phyloP scores from a whole-genome alignment of 495 filamentous ascomycete species.

The Tetracladium setigerum region DNA sequence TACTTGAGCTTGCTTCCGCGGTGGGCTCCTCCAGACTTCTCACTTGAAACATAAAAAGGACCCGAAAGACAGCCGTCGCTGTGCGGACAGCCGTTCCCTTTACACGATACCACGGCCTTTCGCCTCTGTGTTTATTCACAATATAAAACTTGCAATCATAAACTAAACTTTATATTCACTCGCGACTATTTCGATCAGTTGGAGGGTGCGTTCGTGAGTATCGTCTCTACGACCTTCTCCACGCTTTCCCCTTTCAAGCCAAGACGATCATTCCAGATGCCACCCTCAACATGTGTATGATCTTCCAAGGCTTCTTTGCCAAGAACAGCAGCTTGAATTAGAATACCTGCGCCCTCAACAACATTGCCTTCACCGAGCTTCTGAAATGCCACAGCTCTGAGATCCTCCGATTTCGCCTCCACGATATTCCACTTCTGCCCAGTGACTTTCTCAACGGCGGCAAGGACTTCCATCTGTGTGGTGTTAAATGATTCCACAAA shows the following conservation, averaged over 20 bases:
- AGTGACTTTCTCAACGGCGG: conserved; percentile 38
- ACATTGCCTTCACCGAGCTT: conserved; percentile 2
- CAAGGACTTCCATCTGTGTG: conserved; percentile 47
- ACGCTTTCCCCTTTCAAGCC: conserved; percentile 7
- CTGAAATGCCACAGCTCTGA: conserved; percentile 2
- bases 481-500: conserved; percentile 41
- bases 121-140: no score
- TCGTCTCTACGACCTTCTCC: conserved; percentile 1
- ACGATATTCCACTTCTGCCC: conserved; percentile 34
- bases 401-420: conserved; percentile 4
- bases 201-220: no score
- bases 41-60: no score
- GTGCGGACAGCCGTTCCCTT: no score
- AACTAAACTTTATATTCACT: no score
- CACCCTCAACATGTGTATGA: conserved; percentile 10
- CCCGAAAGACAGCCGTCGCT: no score
- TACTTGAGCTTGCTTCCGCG: no score
- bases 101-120: no score
- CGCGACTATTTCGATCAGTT: no score
- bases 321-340: conserved; percentile 9
- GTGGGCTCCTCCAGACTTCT: no score
- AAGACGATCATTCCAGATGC: conserved; percentile 13
- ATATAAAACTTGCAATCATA: no score
- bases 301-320: conserved; percentile 11
- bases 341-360: neutral